A percentile compares a stretch with the other conserved stretches of the same genome.
These are phyloP conservation scores for Xerocomellus dryophilus DNA, from an alignment of 768 basidiomycete species.

Conservation along the genomic window DNA sequence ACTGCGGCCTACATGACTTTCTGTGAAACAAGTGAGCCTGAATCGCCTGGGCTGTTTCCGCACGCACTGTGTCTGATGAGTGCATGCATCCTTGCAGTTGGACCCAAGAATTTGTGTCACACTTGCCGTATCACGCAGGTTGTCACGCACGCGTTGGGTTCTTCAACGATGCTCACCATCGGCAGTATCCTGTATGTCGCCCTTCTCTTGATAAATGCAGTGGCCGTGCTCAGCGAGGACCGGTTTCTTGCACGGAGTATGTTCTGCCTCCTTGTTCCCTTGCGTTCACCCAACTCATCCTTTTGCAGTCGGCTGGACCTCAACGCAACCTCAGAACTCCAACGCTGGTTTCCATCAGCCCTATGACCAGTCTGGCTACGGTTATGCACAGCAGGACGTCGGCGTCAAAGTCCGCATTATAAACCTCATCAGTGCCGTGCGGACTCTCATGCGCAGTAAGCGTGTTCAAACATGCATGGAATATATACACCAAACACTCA, in stretches of 20 bases:
- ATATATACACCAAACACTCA: conserved; percentile 17
- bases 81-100: conserved; percentile 24
- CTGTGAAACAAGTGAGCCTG: conserved; percentile 13
- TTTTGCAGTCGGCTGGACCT: conserved; percentile 82
- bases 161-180: conserved; percentile 47
- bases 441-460: conserved; percentile 97
- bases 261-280: conserved; percentile 29
- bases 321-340: conserved; percentile 55
- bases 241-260: conserved; percentile 89
- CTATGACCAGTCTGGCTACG: conserved; percentile 65
- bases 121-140: conserved; percentile 11
- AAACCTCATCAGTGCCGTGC: conserved; percentile 90
- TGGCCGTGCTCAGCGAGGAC: conserved; percentile 95
- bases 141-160: conserved; percentile 15
- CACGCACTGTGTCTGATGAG: conserved; percentile 28
- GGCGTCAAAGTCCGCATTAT: conserved; percentile 83
- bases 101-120: conserved; percentile 17
- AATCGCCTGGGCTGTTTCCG: not conserved
- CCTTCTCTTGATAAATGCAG: conserved; percentile 87
- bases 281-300: conserved; percentile 16
- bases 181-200: conserved; percentile 82
- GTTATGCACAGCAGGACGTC: conserved; percentile 52
- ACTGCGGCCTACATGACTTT: conserved; percentile 3
- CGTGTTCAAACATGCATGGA: conserved; percentile 26
- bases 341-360: conserved; percentile 60